Conservation (phyloP, 2,329 filamentous ascomycete genomes). For the Monosporascus cannonballus region DNA sequence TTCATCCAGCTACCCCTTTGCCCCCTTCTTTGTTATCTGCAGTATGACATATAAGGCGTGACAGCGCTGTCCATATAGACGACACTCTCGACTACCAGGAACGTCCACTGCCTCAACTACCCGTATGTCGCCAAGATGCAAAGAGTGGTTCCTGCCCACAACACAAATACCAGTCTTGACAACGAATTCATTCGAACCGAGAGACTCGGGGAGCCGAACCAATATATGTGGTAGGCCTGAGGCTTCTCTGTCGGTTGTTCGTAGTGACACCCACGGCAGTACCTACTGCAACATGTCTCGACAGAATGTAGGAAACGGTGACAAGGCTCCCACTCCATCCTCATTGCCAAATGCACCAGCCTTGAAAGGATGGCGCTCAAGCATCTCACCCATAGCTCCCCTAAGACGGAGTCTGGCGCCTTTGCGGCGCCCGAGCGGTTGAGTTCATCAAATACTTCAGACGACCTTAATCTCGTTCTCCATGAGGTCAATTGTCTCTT, state of each 20-base stretch:
- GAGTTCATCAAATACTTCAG: constrained; percentile 12
- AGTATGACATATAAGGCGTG: constrained; percentile 64
- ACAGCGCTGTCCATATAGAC: constrained; percentile 77
- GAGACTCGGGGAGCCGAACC: constrained; percentile 64
- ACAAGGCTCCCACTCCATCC: too few species aligned
- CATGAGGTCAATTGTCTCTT: constrained; percentile 22
- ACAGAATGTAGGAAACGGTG: too few species aligned
- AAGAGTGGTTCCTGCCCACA: constrained; percentile 84
- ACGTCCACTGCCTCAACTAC: constrained; percentile 79
- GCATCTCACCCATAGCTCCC: background rate
- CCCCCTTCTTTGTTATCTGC: too few species aligned
- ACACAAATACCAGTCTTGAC: constrained; percentile 74
- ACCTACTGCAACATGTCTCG: too few species aligned
- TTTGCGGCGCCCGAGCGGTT: constrained; percentile 8
- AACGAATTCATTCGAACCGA: constrained; percentile 47
- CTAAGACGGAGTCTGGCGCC: constrained; percentile 15
- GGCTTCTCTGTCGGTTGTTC: constrained; percentile 30
- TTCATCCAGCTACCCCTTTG: too few species aligned
- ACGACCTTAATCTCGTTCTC: constrained; percentile 16
- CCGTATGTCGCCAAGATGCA: constrained; percentile 88
- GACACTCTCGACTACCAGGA: constrained; percentile 77
- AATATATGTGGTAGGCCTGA: constrained; percentile 77
- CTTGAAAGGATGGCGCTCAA: too few species aligned
- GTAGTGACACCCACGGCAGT: too few species aligned
- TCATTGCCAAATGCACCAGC: too few species aligned